Conservation (phyloP, 176 grass and related monocot species). For the Elymus sibiricus region DNA sequence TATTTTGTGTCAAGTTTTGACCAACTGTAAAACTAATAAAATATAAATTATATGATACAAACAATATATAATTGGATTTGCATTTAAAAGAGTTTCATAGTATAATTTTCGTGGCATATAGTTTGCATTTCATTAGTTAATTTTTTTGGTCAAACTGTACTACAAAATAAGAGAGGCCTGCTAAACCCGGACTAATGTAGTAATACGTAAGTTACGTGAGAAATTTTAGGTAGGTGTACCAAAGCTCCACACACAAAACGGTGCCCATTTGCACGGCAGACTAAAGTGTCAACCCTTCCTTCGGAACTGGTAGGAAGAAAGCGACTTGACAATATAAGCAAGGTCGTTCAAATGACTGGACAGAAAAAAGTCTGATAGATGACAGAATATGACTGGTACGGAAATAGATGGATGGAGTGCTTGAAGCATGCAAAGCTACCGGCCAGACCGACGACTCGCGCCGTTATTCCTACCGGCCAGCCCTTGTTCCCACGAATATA, state of each 20-base stretch:
- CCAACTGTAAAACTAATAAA: no score
- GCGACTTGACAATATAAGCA: not conserved
- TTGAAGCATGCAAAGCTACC: not conserved
- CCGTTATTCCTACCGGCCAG: constrained; percentile 29
- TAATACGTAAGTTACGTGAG: no score
- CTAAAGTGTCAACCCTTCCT: not conserved
- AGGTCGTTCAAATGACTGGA: not conserved
- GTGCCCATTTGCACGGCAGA: not conserved
- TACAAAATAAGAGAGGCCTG: no score
- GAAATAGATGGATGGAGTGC: not conserved
- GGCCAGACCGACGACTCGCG: not conserved
- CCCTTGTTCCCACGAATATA: constrained; percentile 25
- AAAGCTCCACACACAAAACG: not conserved
- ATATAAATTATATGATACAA: no score
- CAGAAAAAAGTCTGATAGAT: not conserved
- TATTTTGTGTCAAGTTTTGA: no score
- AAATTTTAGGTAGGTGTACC: no score
- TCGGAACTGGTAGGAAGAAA: not conserved
- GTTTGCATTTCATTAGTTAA: no score
- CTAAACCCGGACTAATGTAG: no score
- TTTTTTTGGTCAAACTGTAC: no score
- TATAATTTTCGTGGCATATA: no score
- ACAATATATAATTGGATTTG: no score
- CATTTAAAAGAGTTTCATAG: no score
- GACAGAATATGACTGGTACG: not conserved